Percentiles rank a stretch among this genome's conserved stretches.
Evolutionary conservation across 1,284 basidiomycete genomes (phyloP).

Genomic region (Laetiporus sulphureus): DNA sequence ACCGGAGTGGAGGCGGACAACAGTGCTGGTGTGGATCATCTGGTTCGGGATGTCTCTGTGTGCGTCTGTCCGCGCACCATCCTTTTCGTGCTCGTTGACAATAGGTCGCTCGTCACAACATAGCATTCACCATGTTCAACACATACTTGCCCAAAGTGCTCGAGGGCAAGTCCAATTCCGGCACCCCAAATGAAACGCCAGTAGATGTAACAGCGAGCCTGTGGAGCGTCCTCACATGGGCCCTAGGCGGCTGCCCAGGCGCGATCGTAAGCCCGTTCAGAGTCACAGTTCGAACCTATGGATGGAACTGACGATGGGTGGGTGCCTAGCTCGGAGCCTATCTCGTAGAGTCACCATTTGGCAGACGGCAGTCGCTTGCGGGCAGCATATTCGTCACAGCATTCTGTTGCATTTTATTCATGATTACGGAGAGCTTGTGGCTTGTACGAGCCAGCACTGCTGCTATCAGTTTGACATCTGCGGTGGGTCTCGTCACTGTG

Average conservation of each 20-base stretch:
- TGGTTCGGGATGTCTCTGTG: slow-evolving; percentile 83
- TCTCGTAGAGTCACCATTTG: slow-evolving; percentile 76
- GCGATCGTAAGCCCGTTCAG: slow-evolving; percentile 54
- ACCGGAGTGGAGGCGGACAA: slow-evolving; percentile 80
- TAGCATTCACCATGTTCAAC: slow-evolving; percentile 95
- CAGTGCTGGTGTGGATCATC: slow-evolving; percentile 76
- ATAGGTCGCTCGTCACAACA: slow-evolving; percentile 1
- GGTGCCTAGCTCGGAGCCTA: slow-evolving; percentile 77
- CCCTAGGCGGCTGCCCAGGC: slow-evolving; percentile 82
- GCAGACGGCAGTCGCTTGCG: slow-evolving; percentile 75
- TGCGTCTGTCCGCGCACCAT: slow-evolving; percentile 32
- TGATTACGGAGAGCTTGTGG: slow-evolving; percentile 52
- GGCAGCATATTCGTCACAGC: slow-evolving; percentile 77
- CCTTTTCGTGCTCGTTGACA: slow-evolving; percentile 4
- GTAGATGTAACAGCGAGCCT: slow-evolving; percentile 59
- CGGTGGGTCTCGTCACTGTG: slow-evolving; percentile 45
- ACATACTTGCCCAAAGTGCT: slow-evolving; percentile 91
- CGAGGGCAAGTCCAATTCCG: slow-evolving; percentile 45
- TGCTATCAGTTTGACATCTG: slow-evolving; percentile 76
- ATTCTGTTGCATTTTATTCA: slow-evolving; percentile 72
- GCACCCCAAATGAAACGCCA: slow-evolving; percentile 23
- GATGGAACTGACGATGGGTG: neutral
- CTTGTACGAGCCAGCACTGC: slow-evolving; percentile 75
- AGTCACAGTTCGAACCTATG: neutral
- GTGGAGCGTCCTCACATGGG: slow-evolving; percentile 80